phyloP scores from a whole-genome alignment of 1,284 basidiomycete species.

The Rhodotorula sp. region DNA sequence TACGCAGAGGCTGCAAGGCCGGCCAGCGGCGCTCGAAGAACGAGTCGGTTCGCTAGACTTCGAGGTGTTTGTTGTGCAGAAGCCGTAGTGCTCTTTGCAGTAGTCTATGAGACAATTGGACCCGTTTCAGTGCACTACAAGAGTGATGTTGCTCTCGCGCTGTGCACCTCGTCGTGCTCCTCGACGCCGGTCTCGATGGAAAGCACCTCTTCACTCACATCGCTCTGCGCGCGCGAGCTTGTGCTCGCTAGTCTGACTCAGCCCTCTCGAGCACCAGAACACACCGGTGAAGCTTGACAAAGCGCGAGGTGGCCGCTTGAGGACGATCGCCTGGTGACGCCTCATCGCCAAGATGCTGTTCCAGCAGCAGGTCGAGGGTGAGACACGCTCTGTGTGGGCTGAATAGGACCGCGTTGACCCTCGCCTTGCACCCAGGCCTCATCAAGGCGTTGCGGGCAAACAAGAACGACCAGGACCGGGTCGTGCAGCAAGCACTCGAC shows the following conservation, averaged over 20 bases:
- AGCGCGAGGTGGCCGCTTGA: no score
- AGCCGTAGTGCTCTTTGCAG: background rate
- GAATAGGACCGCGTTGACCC: background rate
- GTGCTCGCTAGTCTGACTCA: no score
- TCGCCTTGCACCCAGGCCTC: slow-evolving; percentile 18
- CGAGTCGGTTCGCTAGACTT: slow-evolving; percentile 6
- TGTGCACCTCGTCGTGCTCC: no score
- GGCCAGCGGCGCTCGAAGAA: background rate
- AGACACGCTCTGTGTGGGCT: background rate
- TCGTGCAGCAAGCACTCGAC: slow-evolving; percentile 56
- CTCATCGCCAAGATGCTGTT: slow-evolving; percentile 20
- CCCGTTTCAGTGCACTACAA: no score
- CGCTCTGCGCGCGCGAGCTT: background rate
- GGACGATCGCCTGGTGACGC: background rate
- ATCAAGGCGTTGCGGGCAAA: slow-evolving; percentile 48
- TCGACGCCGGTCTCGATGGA: no score
- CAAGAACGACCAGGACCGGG: slow-evolving; percentile 52
- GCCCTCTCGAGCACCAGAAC: background rate
- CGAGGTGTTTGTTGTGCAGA: slow-evolving; percentile 6
- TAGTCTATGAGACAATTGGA: no score
- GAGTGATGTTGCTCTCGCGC: no score
- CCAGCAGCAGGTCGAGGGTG: slow-evolving; percentile 38
- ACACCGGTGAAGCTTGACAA: no score
- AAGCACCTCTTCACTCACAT: no score
- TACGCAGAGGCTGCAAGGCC: background rate